Base-by-base conservation (phyloP, 257 asterid genomes). In the Solanum sitiens region DNA sequence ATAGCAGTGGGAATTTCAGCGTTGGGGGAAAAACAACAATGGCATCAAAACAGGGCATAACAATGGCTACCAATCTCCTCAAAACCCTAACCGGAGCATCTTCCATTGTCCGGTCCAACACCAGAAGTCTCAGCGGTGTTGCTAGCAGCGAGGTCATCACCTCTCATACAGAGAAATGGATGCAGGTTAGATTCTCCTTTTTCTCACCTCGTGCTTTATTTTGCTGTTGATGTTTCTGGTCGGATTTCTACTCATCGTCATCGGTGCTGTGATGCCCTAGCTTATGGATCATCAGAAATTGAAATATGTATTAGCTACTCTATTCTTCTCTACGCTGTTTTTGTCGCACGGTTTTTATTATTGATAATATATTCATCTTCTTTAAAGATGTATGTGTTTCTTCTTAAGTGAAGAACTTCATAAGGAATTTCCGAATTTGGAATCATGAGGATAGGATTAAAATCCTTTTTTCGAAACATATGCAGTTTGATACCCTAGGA, bases 91-190 rank as follows among this genome's bases (percentile, higher is more conserved):
- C 90, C 45, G 88, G 92, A 82, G 30, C 71, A 86, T 82, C 84
- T 79, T 45, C 85, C 67, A 79, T 3, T 79, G 32, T 27, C 67
- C 11, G 85, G 63, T 45, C 42, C 67, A 77, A 44, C 65, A 30
- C 65, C 63, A 89, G 96, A 85, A 87, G 92, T 91, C 88, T 94
- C 67, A 88, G 90, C 86, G 93, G 94, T 4, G 84, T 44, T 25
- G 84, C 7, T 77, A 77, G 84, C 65, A 79, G 25, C 91, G 96
- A 95, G 88, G 83, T 95, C 90, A 40, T 87, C 88, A 93, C 91
- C 89, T 92, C 98, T 63, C 98, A 95, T 76, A 95, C 98, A 85
- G 93, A 83, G n/a, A 95, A 95, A 83, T 94, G 98, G 98, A 95
- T 94, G 98, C 98, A 95, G 98, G 98, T 95, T 89, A 18, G 27